A percentile compares a stretch with the other conserved stretches of the same genome.
phyloP scores from a whole-genome alignment of 2,329 filamentous ascomycete genomes.

The Ophiocordyceps unilateralis region DNA sequence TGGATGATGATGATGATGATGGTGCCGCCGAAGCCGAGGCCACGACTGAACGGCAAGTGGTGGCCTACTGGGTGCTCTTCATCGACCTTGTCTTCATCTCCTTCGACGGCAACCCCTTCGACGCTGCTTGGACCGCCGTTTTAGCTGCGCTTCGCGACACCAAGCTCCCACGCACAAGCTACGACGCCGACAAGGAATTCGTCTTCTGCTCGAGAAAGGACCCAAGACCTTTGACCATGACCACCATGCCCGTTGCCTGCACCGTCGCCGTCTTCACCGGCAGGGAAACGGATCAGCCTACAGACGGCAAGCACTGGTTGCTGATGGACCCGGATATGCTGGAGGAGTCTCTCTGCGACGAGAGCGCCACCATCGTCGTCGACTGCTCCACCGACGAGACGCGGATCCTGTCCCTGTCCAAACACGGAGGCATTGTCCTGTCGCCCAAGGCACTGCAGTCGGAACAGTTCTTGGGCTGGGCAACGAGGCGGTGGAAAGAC shows the following conservation, averaged over 20 bases:
- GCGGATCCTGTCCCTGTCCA: slow-evolving; percentile 57
- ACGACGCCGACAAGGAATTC: slow-evolving; percentile 66
- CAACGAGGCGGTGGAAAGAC: slow-evolving; percentile 17
- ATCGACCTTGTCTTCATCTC: slow-evolving; percentile 92
- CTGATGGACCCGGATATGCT: slow-evolving; percentile 78
- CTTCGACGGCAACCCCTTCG: slow-evolving; percentile 80
- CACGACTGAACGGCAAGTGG: slow-evolving; percentile 30
- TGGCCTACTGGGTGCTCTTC: slow-evolving; percentile 89
- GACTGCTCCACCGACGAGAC: slow-evolving; percentile 37
- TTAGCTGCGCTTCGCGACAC: slow-evolving; percentile 68
- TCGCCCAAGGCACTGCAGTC: slow-evolving; percentile 49
- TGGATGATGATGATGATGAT: slow-evolving; percentile 19
- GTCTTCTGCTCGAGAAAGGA: slow-evolving; percentile 54
- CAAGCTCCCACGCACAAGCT: slow-evolving; percentile 59
- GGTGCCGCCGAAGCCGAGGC: slow-evolving; percentile 10
- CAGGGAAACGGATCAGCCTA: slow-evolving; percentile 29
- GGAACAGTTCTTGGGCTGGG: slow-evolving; percentile 30
- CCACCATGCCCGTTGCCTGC: slow-evolving; percentile 54
- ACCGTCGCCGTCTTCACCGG: slow-evolving; percentile 67
- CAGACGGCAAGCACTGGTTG: slow-evolving; percentile 47
- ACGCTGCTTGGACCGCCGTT: slow-evolving; percentile 75
- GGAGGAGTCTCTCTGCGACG: slow-evolving; percentile 71
- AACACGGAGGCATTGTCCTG: slow-evolving; percentile 60
- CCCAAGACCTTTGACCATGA: slow-evolving; percentile 38
- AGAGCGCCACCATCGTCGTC: slow-evolving; percentile 72